Conservation (phyloP, 306 rosid genomes). For the Cajanus cajan region DNA sequence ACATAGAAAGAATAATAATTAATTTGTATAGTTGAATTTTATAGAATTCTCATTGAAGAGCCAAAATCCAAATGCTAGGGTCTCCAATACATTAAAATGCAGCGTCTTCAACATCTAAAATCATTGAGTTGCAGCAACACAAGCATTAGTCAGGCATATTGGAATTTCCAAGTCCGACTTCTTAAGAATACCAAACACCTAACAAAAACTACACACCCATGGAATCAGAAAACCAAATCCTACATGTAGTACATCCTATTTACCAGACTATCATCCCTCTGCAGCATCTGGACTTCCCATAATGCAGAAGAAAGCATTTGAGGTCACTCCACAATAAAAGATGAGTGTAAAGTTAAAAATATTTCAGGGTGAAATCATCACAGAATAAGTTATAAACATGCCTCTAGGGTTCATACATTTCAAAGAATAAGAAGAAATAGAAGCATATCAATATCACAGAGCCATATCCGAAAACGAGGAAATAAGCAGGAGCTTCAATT, state of each 20-base stretch:
- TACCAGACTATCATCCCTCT: not conserved
- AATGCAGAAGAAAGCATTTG: not conserved
- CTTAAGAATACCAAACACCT: not conserved
- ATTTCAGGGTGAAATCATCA: constrained; percentile 3
- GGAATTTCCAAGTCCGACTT: not conserved
- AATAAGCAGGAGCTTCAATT: constrained; percentile 15
- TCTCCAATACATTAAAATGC: not conserved
- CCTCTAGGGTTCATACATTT: not conserved
- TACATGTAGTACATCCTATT: not conserved
- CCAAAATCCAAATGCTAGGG: constrained; percentile 4
- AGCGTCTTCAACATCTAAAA: not conserved
- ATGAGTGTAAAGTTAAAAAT: not conserved
- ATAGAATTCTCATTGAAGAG: constrained; percentile 16
- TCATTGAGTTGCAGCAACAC: constrained; percentile 1
- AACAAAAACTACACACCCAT: not conserved
- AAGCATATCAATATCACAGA: constrained; percentile 6
- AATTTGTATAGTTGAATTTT: not conserved
- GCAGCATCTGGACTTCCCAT: constrained; percentile 6
- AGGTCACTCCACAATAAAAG: constrained; percentile 8
- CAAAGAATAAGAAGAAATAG: not conserved
- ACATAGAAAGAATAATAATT: not conserved
- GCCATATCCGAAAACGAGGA: not conserved
- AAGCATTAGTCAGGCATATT: not conserved
- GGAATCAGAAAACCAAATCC: not conserved
- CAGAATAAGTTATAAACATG: constrained; percentile 13